phyloP scores from a whole-genome alignment of 192 early-diverging fungal genomes.

The Backusella australiensis region DNA sequence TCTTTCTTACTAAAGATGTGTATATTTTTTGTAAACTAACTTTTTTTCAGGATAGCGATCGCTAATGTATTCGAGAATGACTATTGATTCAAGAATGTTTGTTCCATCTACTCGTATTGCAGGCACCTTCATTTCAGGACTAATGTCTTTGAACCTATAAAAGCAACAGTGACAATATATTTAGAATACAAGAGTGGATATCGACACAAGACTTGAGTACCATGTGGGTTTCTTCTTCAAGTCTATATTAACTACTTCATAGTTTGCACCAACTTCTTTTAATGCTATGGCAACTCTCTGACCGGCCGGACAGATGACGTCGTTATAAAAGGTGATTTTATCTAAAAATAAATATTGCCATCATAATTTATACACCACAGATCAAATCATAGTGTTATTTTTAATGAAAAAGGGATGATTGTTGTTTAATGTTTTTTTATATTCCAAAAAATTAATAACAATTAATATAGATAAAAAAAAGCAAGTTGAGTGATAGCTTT shows the following conservation, averaged over 20 bases:
- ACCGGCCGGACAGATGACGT: slow-evolving; percentile 59
- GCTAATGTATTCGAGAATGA: slow-evolving; percentile 63
- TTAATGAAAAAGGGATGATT: too few relatives aligned
- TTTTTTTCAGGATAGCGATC: slow-evolving; percentile 59
- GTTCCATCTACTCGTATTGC: slow-evolving; percentile 54
- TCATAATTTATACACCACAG: too few relatives aligned
- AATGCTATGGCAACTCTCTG: slow-evolving; percentile 63
- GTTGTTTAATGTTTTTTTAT: too few relatives aligned
- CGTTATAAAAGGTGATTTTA: slow-evolving; percentile 60
- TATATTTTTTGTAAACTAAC: slow-evolving; percentile 19
- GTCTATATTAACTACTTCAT: slow-evolving; percentile 62
- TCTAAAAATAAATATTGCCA: neutral
- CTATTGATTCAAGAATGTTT: slow-evolving; percentile 61
- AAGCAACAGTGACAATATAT: neutral
- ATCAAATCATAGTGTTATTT: too few relatives aligned
- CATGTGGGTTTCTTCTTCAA: slow-evolving; percentile 61
- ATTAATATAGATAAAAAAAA: too few relatives aligned
- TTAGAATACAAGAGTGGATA: too few relatives aligned
- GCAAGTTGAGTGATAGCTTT: neutral
- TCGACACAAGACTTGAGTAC: slow-evolving; percentile 32
- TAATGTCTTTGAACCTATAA: slow-evolving; percentile 48
- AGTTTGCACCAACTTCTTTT: slow-evolving; percentile 50
- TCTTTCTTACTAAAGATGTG: neutral
- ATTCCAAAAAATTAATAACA: too few relatives aligned
- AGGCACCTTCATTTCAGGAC: slow-evolving; percentile 68